These are phyloP conservation scores for Globisporangium solare DNA, from an alignment of 352 stramenopile species.

Conservation along the genomic window DNA sequence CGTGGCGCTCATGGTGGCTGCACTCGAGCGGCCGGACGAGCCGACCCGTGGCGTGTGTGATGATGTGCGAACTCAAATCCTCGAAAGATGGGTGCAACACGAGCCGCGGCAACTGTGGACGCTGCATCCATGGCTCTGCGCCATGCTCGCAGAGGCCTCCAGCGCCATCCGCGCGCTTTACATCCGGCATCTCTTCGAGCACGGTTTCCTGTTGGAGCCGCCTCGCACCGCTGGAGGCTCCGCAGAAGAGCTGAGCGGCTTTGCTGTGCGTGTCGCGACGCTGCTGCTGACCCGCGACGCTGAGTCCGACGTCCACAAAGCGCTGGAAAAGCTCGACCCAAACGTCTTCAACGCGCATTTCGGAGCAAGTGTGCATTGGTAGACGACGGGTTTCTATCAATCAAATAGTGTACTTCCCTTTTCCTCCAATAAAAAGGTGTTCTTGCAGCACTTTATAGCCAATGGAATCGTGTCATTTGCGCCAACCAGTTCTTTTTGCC, in stretches of 20 bases:
- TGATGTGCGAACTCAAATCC: slow-evolving; percentile 4
- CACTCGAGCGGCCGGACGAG: slow-evolving; percentile 1
- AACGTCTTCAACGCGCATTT: slow-evolving; percentile 30
- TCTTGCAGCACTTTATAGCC: too few relatives aligned
- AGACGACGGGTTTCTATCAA: too few relatives aligned
- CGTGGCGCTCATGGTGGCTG: slow-evolving; percentile 1
- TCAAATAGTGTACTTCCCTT: too few relatives aligned
- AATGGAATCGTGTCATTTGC: too few relatives aligned
- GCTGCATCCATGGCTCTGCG: slow-evolving; percentile 11
- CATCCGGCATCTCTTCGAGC: slow-evolving; percentile 23
- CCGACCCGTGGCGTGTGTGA: background rate
- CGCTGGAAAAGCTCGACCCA: slow-evolving; percentile 27
- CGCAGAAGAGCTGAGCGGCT: slow-evolving; percentile 24
- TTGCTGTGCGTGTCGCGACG: slow-evolving; percentile 32
- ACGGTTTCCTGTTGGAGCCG: slow-evolving; percentile 20
- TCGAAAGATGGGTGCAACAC: background rate
- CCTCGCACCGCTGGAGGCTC: too few relatives aligned
- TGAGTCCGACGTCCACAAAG: slow-evolving; percentile 11
- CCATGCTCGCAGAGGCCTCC: slow-evolving; percentile 15
- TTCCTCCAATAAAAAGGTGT: too few relatives aligned
- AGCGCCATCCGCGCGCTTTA: slow-evolving; percentile 20
- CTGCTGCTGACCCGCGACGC: slow-evolving; percentile 18
- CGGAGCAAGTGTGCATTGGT: slow-evolving; percentile 3
- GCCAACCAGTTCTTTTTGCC: too few relatives aligned
- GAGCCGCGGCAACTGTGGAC: slow-evolving; percentile 5